Base-by-base conservation (phyloP, 2,329 filamentous ascomycete genomes). In the Arthrobotrys sinensis region DNA sequence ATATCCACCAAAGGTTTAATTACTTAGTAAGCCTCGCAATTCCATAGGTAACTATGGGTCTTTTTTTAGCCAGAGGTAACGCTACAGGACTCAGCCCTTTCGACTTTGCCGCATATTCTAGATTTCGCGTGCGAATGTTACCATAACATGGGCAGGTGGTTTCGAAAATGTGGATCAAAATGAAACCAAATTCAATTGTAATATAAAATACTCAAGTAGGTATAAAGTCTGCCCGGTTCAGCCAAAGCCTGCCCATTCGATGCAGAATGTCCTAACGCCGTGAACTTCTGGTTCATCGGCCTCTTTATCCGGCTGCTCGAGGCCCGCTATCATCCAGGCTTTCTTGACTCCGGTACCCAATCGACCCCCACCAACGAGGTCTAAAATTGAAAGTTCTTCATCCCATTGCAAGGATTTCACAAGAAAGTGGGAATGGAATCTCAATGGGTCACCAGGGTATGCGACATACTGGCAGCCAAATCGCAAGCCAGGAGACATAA, bases 301-400 rank as follows among this genome's bases (percentile, higher is more conserved):
- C 7, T 60, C 43, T 8, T 38, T 43, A 5, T 65, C 43, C 38
- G 32, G 6, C 34, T 45, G 46, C 67, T 88, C 85, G 81, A 89
- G 87, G 0, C 93, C 94, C 5, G 94, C 95, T 72, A 99, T 88
- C 67, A 99, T 86, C 82, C 94, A 97, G 0, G 93, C 93, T 85
- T 99, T 99, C 87, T 99, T 99, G 19, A 98, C 96, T 62, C 93
- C 93, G 1, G 96, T 98, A 0, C 94, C 96, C 80, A 99, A 85
- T 81, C 96, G 88, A 4, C 96, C 96, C 6, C 93, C 94, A 19
- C 91, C 92, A 14, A 98, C 91, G 12, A 99, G 86, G 80, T 97
- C 92, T 81, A 97, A 88, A 82, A 98, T 86, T 43, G 92, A 89
- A 71, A 99, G 91, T 81, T 94, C 90, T 82, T 97, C 90, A 78